These are phyloP conservation scores for Mucor velutinosus DNA, from an alignment of 371 early-diverging fungal genomes.

Conservation along the genomic window DNA sequence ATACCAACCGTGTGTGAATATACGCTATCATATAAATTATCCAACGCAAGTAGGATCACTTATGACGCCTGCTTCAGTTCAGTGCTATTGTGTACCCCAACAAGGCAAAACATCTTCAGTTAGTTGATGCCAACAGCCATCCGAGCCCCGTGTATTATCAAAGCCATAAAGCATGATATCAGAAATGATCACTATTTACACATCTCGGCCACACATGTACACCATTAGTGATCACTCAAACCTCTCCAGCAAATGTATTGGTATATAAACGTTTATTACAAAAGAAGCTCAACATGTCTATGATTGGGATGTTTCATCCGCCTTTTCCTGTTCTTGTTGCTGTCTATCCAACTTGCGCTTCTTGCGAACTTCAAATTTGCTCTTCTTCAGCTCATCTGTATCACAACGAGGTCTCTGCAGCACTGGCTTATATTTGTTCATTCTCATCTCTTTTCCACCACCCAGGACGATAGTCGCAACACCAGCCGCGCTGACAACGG, in stretches of 20 bases:
- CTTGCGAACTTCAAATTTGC: conserved; percentile 43
- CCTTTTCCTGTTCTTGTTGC: neutral
- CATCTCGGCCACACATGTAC: no score
- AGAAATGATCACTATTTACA: no score
- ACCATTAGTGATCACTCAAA: no score
- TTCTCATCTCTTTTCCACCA: conserved; percentile 34
- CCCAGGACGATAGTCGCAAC: conserved; percentile 33
- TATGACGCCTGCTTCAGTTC: no score
- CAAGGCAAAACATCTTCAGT: no score
- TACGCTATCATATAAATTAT: no score
- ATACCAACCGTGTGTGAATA: no score
- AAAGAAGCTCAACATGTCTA: neutral
- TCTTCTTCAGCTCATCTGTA: conserved; percentile 48
- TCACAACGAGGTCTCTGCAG: conserved; percentile 42
- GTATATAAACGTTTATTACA: neutral
- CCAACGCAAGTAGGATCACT: no score
- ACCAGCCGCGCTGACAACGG: neutral
- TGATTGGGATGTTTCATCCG: neutral
- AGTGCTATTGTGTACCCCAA: no score
- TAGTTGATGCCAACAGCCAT: no score
- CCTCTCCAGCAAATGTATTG: neutral
- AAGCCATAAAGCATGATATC: no score
- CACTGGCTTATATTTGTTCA: conserved; percentile 33
- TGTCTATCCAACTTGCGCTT: conserved; percentile 33
- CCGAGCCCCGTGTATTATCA: no score